phyloP scores from a whole-genome alignment of 2,329 filamentous ascomycete species.

The Nemania abortiva region DNA sequence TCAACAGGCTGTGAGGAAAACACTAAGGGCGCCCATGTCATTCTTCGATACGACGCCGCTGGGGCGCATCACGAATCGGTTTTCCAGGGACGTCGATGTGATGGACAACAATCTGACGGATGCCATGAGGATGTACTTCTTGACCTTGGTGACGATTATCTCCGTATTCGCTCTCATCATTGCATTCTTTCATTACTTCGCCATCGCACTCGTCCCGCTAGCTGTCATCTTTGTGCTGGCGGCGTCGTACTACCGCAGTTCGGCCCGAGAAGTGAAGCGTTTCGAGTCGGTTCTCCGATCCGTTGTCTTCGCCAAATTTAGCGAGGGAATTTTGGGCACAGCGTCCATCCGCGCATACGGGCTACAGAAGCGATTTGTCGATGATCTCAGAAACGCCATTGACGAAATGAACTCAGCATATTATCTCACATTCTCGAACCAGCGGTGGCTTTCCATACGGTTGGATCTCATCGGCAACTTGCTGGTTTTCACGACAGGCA shows the following conservation, averaged over 20 bases:
- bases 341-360: conserved; percentile 92
- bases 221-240: conserved; percentile 84
- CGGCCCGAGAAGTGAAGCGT: conserved; percentile 93
- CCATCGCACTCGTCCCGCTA: conserved; percentile 71
- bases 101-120: conserved; percentile 96
- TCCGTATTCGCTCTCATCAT: conserved; percentile 92
- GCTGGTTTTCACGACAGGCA: conserved; percentile 88
- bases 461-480: conserved; percentile 86
- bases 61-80: conserved; percentile 94
- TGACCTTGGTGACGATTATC: conserved; percentile 84
- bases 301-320: conserved; percentile 88
- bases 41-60: conserved; percentile 98
- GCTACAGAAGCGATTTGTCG: conserved; percentile 78
- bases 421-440: conserved; percentile 94
- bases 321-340: conserved; percentile 86
- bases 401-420: conserved; percentile 96
- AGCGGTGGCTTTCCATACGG: conserved; percentile 89
- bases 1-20: conserved; percentile 80
- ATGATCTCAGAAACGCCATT: conserved; percentile 76
- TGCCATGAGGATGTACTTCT: conserved; percentile 90
- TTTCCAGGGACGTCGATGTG: conserved; percentile 93
- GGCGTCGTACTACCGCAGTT: conserved; percentile 88
- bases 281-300: conserved; percentile 92
- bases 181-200: conserved; percentile 93
- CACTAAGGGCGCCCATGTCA: conserved; percentile 80